phyloP scores from a whole-genome alignment of 352 stramenopile species.

The Phytophthora sp. region DNA sequence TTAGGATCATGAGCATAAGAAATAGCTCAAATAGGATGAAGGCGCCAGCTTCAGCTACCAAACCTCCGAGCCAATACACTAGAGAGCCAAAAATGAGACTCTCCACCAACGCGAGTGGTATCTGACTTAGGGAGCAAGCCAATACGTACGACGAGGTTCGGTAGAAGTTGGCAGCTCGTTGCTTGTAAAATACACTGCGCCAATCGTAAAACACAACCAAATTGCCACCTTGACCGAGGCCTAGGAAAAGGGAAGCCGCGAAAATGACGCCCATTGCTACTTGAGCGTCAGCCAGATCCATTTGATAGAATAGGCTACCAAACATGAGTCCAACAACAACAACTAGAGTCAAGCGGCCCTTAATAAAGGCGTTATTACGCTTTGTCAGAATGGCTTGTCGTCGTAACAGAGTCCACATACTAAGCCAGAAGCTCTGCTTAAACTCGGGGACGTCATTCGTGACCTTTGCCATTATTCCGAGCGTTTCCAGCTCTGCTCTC shows the following conservation, averaged over 20 bases:
- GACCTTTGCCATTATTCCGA: slow-evolving; percentile 24
- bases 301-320: slow-evolving; percentile 48
- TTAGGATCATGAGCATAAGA: background rate
- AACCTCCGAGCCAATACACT: slow-evolving; percentile 1
- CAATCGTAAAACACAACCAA: slow-evolving; percentile 77
- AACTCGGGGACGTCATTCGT: slow-evolving; percentile 35
- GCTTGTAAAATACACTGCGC: slow-evolving; percentile 22
- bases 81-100: slow-evolving; percentile 8
- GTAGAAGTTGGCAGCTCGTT: slow-evolving; percentile 6
- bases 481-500: slow-evolving; percentile 12
- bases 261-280: slow-evolving; percentile 83
- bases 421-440: slow-evolving; percentile 38
- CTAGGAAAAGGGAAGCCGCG: slow-evolving; percentile 76
- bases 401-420: slow-evolving; percentile 41
- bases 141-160: background rate
- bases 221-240: slow-evolving; percentile 70
- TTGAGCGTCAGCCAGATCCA: slow-evolving; percentile 43
- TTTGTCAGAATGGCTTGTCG: slow-evolving; percentile 71
- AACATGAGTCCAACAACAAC: slow-evolving; percentile 55
- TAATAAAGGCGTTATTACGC: slow-evolving; percentile 53
- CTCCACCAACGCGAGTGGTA: background rate
- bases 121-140: background rate
- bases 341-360: slow-evolving; percentile 42
- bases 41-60: background rate
- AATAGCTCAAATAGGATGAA: slow-evolving; percentile 1